phyloP scores from a whole-genome alignment of 805 yeast genomes.

The Yarrowia keelungensis region DNA sequence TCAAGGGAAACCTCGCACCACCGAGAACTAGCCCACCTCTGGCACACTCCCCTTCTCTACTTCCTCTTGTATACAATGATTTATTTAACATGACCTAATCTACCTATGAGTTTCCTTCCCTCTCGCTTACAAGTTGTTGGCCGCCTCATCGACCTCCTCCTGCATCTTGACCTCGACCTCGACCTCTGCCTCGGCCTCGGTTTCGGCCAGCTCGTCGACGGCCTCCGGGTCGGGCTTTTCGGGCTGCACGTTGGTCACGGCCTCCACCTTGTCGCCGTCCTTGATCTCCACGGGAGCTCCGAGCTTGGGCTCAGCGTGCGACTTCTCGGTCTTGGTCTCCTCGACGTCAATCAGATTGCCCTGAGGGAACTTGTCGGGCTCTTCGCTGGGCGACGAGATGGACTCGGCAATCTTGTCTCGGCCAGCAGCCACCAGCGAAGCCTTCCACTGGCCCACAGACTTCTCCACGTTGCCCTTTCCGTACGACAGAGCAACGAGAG shows the following conservation, averaged over 20 bases:
- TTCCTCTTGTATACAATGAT: constrained; percentile 19
- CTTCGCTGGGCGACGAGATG: constrained; percentile 56
- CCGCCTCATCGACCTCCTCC: constrained; percentile 37
- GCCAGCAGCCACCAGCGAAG: constrained; percentile 58
- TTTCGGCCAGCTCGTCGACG: constrained; percentile 69
- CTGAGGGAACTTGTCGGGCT: constrained; percentile 50
- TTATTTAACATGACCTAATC: constrained; percentile 23
- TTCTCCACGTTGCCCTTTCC: constrained; percentile 56
- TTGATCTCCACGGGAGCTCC: constrained; percentile 47
- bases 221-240: constrained; percentile 57
- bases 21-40: no score
- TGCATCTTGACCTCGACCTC: constrained; percentile 34
- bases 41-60: no score
- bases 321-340: constrained; percentile 44
- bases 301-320: constrained; percentile 42
- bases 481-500: constrained; percentile 78
- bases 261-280: constrained; percentile 40
- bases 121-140: constrained; percentile 3
- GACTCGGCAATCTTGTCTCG: constrained; percentile 68
- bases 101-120: background rate
- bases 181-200: constrained; percentile 56
- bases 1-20: no score
- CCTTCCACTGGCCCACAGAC: constrained; percentile 73
- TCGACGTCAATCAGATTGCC: constrained; percentile 47
- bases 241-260: constrained; percentile 49